These are phyloP conservation scores for Coniferiporia weirii DNA, from an alignment of 1,284 basidiomycete species.

Conservation along the genomic window DNA sequence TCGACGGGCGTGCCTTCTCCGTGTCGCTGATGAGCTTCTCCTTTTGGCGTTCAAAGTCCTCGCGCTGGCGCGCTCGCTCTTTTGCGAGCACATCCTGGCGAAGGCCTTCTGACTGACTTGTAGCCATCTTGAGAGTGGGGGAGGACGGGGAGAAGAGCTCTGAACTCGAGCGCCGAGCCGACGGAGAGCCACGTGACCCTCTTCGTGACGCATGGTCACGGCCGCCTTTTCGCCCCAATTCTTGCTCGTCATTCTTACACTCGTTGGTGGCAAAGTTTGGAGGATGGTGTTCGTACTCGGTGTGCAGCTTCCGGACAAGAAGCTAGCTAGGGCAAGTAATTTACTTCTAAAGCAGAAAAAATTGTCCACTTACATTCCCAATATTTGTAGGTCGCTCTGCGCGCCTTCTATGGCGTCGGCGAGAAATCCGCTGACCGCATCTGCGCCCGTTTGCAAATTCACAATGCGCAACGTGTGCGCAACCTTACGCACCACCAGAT, in stretches of 20 bases:
- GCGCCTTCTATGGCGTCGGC: slow-evolving; percentile 80
- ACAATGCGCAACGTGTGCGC: slow-evolving; percentile 72
- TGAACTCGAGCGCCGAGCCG: no score
- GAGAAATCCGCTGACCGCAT: slow-evolving; percentile 68
- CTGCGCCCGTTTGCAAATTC: slow-evolving; percentile 85
- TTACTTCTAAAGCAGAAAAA: not conserved
- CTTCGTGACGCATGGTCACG: not conserved
- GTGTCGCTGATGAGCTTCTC: slow-evolving; percentile 77
- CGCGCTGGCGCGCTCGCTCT: slow-evolving; percentile 76
- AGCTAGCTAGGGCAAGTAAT: slow-evolving; percentile 56
- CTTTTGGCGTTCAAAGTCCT: slow-evolving; percentile 88
- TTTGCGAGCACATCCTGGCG: slow-evolving; percentile 77
- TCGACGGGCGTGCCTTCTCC: slow-evolving; percentile 77
- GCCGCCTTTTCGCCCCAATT: not conserved
- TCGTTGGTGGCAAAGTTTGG: not conserved
- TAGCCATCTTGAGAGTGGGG: slow-evolving; percentile 44
- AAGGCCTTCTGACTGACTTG: slow-evolving; percentile 66
- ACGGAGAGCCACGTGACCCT: not conserved
- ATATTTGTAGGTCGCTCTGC: slow-evolving; percentile 68
- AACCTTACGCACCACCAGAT: slow-evolving; percentile 77
- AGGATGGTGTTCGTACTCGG: slow-evolving; percentile 76
- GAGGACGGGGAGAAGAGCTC: not conserved
- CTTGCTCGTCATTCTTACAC: not conserved
- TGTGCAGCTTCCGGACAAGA: slow-evolving; percentile 63
- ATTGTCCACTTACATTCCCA: slow-evolving; percentile 1